A percentile compares a stretch with the other conserved stretches of the same genome.
phyloP scores from a whole-genome alignment of 768 basidiomycete species.

The Lentinula aciculospora region DNA sequence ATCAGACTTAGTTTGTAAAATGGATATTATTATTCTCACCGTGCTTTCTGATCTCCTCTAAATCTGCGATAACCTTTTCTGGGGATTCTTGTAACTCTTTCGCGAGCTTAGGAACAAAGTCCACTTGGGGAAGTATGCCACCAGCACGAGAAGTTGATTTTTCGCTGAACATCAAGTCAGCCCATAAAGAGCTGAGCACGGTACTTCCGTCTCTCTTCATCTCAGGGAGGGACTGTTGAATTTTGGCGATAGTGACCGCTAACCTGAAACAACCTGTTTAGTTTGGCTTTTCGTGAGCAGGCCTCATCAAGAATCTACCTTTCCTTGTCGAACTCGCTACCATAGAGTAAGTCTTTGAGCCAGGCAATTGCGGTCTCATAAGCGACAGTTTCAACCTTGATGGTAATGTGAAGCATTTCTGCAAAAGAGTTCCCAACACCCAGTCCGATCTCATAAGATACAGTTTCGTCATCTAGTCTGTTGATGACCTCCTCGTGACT shows the following conservation, averaged over 20 bases:
- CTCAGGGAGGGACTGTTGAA: conserved; percentile 85
- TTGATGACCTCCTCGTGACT: conserved; percentile 89
- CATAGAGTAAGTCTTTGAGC: conserved; percentile 78
- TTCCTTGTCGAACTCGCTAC: conserved; percentile 71
- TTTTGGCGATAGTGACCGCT: conserved; percentile 79
- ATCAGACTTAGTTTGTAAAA: neutral
- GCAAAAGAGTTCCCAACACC: conserved; percentile 63
- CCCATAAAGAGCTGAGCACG: conserved; percentile 69
- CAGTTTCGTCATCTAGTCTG: conserved; percentile 85
- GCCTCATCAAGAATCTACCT: conserved; percentile 38
- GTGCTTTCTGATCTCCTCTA: conserved; percentile 66
- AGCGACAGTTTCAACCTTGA: conserved; percentile 78
- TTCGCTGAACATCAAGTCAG: conserved; percentile 60
- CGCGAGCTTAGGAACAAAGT: conserved; percentile 73
- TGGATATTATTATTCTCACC: conserved; percentile 38
- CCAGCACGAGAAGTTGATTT: conserved; percentile 64
- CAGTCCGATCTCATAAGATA: conserved; percentile 72
- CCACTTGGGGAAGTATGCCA: conserved; percentile 66
- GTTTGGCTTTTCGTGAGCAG: neutral
- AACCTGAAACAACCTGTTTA: conserved; percentile 41
- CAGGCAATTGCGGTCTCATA: conserved; percentile 84
- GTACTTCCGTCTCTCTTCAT: conserved; percentile 85
- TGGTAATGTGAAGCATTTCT: conserved; percentile 66
- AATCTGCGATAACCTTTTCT: conserved; percentile 60
- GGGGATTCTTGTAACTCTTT: conserved; percentile 71